Evolutionary conservation across 2,329 filamentous ascomycete genomes (phyloP).

Genomic region (Epichloe coenophiala): DNA sequence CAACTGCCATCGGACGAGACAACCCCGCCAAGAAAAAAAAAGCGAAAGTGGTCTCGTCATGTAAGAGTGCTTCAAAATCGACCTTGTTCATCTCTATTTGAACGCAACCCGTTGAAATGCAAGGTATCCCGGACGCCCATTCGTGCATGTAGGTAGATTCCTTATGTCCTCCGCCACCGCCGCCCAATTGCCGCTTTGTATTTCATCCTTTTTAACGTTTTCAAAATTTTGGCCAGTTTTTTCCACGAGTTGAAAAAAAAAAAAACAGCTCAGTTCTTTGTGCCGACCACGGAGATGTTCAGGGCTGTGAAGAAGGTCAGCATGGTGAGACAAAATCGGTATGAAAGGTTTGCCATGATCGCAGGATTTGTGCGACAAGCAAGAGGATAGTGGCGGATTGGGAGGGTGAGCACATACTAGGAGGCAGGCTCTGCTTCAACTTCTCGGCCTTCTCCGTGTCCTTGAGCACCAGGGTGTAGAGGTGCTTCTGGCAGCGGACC

Average conservation of each 20-base stretch:
- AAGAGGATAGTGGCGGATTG: background rate
- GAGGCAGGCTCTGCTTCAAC: constrained; percentile 97
- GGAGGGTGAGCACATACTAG: constrained; percentile 52
- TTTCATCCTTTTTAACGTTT: constrained; percentile 11
- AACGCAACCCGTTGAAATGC: constrained; percentile 27
- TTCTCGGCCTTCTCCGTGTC: constrained; percentile 99
- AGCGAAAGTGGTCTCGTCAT: no score
- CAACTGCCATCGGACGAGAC: no score
- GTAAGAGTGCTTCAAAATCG: constrained; percentile 20
- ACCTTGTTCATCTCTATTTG: constrained; percentile 24
- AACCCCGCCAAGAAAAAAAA: no score
- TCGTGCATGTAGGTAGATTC: constrained; percentile 27
- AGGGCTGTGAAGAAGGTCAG: constrained; percentile 23
- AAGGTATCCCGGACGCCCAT: constrained; percentile 44
- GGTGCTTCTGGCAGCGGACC: constrained; percentile 91
- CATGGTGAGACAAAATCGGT: no score
- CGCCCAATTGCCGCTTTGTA: constrained; percentile 2
- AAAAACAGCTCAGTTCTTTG: constrained; percentile 34
- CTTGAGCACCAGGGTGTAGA: constrained; percentile 98
- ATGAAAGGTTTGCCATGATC: no score
- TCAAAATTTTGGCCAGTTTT: constrained; percentile 5
- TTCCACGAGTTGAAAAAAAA: background rate
- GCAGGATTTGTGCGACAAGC: no score
- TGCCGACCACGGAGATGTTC: constrained; percentile 39
- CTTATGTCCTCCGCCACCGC: constrained; percentile 15